These are phyloP conservation scores for Blastobotrys niveus DNA, from an alignment of 1,139 yeast genomes.

Conservation along the genomic window DNA sequence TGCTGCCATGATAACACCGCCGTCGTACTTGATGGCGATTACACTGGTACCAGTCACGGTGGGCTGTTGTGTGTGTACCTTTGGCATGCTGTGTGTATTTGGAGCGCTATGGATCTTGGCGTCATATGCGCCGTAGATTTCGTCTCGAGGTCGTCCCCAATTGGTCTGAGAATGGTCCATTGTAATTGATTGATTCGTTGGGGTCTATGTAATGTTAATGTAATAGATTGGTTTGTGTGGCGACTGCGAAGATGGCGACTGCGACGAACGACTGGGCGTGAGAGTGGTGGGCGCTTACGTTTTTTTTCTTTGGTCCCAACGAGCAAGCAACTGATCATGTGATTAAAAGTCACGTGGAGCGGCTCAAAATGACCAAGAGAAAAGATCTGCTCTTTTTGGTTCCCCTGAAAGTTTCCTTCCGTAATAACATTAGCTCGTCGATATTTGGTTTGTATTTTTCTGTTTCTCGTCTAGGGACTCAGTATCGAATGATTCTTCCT, in stretches of 20 bases:
- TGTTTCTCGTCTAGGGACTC: too few relatives aligned
- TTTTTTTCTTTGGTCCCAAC: not conserved
- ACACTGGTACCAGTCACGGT: constrained; percentile 96
- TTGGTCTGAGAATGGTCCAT: constrained; percentile 94
- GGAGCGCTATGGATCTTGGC: constrained; percentile 61
- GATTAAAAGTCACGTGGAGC: too few relatives aligned
- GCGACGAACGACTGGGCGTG: too few relatives aligned
- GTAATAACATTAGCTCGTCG: too few relatives aligned
- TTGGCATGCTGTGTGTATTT: constrained; percentile 23
- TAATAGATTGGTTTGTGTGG: not conserved
- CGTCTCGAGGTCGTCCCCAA: constrained; percentile 94
- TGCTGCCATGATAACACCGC: constrained; percentile 91
- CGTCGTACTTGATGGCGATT: constrained; percentile 79
- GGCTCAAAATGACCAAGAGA: too few relatives aligned
- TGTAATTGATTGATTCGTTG: constrained; percentile 2
- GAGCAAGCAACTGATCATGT: too few relatives aligned
- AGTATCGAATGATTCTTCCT: too few relatives aligned
- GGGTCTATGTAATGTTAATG: not conserved
- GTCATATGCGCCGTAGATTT: constrained; percentile 75
- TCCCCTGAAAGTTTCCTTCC: too few relatives aligned
- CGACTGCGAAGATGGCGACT: constrained; percentile 40
- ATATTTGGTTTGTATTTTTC: too few relatives aligned
- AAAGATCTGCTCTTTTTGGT: too few relatives aligned
- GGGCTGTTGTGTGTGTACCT: constrained; percentile 86
- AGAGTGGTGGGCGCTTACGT: not conserved